These are phyloP conservation scores for Trichosporon sp. DNA, from an alignment of 1,284 basidiomycete species.

Conservation along the genomic window DNA sequence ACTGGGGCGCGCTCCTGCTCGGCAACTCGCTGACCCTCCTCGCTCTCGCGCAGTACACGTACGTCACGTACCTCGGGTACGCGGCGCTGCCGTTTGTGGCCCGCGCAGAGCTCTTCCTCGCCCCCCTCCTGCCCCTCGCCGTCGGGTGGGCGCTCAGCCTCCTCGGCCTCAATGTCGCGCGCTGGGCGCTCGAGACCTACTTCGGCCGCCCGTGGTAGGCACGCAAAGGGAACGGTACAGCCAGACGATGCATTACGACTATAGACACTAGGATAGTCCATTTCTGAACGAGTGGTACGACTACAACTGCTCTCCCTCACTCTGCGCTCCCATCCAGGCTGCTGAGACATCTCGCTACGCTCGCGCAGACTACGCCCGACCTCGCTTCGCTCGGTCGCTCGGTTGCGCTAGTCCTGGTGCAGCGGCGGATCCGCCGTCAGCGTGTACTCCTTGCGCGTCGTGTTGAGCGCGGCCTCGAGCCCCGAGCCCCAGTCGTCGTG, in stretches of 20 bases:
- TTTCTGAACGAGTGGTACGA: not conserved
- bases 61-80: constrained; percentile 83
- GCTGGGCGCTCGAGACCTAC: constrained; percentile 68
- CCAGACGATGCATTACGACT: not conserved
- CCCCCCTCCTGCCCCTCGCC: constrained; percentile 77
- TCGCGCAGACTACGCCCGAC: not conserved
- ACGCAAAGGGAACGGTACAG: not conserved
- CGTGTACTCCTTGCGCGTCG: constrained; percentile 7
- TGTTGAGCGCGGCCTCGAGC: constrained; percentile 13
- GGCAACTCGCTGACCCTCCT: constrained; percentile 88
- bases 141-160: constrained; percentile 77
- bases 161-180: constrained; percentile 82
- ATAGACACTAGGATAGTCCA: not conserved
- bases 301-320: too few relatives aligned
- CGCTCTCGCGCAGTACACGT: constrained; percentile 79
- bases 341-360: too few relatives aligned
- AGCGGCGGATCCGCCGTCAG: constrained; percentile 22
- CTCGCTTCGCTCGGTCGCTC: not conserved
- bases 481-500: constrained; percentile 13
- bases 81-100: constrained; percentile 84
- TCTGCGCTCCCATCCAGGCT: too few relatives aligned
- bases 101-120: constrained; percentile 75
- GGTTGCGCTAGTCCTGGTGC: constrained; percentile 5
- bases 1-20: constrained; percentile 87
- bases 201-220: constrained; percentile 56